phyloP scores from a whole-genome alignment of 2,329 filamentous ascomycete species.

The Trichoderma polysporum region DNA sequence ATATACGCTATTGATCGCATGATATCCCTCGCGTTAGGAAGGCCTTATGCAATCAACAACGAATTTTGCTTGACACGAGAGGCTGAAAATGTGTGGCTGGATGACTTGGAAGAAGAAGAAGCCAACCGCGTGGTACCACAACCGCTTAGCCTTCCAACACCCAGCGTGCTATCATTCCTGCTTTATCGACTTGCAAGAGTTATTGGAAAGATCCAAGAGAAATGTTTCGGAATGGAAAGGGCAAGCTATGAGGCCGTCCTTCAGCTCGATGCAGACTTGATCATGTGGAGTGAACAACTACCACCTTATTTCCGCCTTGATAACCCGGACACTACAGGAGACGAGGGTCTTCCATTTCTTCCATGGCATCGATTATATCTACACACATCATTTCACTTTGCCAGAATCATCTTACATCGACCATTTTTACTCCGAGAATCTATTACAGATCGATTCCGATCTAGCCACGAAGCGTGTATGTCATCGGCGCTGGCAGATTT shows the following conservation, averaged over 20 bases:
- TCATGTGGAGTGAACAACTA: neutral
- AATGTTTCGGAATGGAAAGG: slow-evolving; percentile 5
- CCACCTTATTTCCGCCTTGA: slow-evolving; percentile 4
- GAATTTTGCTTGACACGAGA: neutral
- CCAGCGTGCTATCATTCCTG: neutral
- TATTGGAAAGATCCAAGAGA: slow-evolving; percentile 6
- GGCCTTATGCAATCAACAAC: slow-evolving; percentile 11
- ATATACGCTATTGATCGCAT: slow-evolving; percentile 5
- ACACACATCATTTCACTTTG: slow-evolving; percentile 10
- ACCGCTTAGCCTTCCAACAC: neutral
- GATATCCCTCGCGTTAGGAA: slow-evolving; percentile 1
- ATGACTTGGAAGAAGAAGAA: slow-evolving; percentile 1
- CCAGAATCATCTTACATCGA: slow-evolving; percentile 4
- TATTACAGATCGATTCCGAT: slow-evolving; percentile 5
- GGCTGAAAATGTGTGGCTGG: slow-evolving; percentile 10
- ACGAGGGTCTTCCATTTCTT: neutral
- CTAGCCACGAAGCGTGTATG: slow-evolving; percentile 11
- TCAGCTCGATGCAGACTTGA: slow-evolving; percentile 3
- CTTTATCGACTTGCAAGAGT: slow-evolving; percentile 9
- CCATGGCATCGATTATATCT: neutral
- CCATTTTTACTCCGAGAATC: neutral
- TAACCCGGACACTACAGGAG: neutral
- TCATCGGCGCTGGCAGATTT: slow-evolving; percentile 2
- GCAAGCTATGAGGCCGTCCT: slow-evolving; percentile 3
- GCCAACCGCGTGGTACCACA: neutral